Percentiles rank a stretch among this genome's conserved stretches.
Conservation (phyloP, 2,329 filamentous ascomycete genomes). For the Ascochyta pisi region DNA sequence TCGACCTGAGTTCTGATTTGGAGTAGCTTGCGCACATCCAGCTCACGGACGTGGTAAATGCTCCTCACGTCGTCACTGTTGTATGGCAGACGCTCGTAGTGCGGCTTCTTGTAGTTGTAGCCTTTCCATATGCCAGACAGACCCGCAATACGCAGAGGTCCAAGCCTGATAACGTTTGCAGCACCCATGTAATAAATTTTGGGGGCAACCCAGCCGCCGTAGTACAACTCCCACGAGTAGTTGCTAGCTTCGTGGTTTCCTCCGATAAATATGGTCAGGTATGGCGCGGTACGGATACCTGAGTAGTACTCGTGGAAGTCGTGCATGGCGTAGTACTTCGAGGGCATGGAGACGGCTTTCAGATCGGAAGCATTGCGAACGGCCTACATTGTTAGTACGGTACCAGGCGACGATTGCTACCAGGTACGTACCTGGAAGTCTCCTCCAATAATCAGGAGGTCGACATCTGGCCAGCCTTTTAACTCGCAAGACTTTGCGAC, state of each 20-base stretch:
- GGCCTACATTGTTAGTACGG: slow-evolving; percentile 60
- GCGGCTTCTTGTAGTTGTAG: slow-evolving; percentile 82
- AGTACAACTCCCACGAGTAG: slow-evolving; percentile 89
- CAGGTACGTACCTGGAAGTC: slow-evolving; percentile 77
- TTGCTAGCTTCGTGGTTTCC: slow-evolving; percentile 96
- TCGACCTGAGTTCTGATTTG: slow-evolving; percentile 88
- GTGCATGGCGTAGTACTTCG: slow-evolving; percentile 84
- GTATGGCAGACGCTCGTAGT: slow-evolving; percentile 88
- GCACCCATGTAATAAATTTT: slow-evolving; percentile 98
- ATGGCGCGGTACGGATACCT: slow-evolving; percentile 77
- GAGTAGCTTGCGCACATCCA: slow-evolving; percentile 89
- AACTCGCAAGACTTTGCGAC: slow-evolving; percentile 71
- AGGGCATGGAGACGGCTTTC: slow-evolving; percentile 85
- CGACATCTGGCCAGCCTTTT: slow-evolving; percentile 80
- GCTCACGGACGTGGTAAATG: slow-evolving; percentile 88
- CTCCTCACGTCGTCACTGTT: slow-evolving; percentile 75
- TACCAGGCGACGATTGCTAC: neutral
- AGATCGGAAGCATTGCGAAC: slow-evolving; percentile 88
- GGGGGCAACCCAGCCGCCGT: slow-evolving; percentile 95
- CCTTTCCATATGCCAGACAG: slow-evolving; percentile 96
- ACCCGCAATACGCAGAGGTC: slow-evolving; percentile 84
- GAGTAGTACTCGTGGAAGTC: slow-evolving; percentile 97
- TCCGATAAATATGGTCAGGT: slow-evolving; percentile 88
- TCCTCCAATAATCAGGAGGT: slow-evolving; percentile 91
- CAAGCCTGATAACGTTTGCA: slow-evolving; percentile 84